phyloP scores from a whole-genome alignment of 2,329 filamentous ascomycete genomes.

The Apiospora pterosperma region DNA sequence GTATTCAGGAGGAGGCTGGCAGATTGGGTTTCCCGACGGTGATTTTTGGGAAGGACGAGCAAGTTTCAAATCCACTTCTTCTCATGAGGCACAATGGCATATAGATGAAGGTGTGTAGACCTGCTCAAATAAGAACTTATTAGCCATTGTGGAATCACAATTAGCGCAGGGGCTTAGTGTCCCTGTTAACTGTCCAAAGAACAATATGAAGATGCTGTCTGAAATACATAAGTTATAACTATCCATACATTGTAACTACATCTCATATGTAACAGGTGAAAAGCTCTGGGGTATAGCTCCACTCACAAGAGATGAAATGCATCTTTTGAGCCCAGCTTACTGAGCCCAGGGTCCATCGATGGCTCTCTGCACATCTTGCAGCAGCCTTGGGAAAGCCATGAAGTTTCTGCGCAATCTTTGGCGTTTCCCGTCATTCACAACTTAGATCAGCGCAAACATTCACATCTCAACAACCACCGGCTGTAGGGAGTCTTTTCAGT shows the following conservation, averaged over 20 bases:
- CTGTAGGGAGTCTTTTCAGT: not conserved
- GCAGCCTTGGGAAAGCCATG: not conserved
- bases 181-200: too few relatives aligned
- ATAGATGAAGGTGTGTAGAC: not conserved
- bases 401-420: not conserved
- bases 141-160: too few relatives aligned
- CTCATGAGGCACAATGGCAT: not conserved
- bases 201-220: not conserved
- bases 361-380: not conserved
- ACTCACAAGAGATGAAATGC: not conserved
- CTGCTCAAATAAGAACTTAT: not conserved
- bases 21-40: not conserved
- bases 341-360: not conserved
- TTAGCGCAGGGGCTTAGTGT: too few relatives aligned
- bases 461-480: not conserved
- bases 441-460: not conserved
- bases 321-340: not conserved
- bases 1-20: not conserved
- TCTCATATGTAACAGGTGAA: not conserved
- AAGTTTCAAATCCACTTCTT: constrained; percentile 1
- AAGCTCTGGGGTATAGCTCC: not conserved
- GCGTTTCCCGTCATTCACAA: not conserved
- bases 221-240: not conserved
- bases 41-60: not conserved
- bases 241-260: too few relatives aligned